phyloP scores from a whole-genome alignment of 129 eudicot species.

The Artemisia annua region DNA sequence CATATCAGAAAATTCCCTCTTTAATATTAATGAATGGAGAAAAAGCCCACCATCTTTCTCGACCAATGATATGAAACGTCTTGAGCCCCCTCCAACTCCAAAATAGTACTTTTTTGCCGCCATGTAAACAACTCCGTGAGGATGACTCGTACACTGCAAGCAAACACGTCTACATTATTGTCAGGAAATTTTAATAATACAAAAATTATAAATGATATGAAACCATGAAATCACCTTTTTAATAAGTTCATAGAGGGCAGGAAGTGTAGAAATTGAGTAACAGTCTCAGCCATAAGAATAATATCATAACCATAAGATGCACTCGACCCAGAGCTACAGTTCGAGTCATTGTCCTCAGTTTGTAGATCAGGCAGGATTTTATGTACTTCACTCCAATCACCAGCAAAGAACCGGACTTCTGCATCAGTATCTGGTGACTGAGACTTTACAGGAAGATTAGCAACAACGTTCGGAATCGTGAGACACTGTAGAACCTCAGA shows the following conservation, averaged over 20 bases:
- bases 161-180: conserved; percentile 1
- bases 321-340: conserved; percentile 17
- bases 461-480: conserved; percentile 67
- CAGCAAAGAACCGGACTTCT: conserved; percentile 63
- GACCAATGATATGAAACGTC: conserved; percentile 78
- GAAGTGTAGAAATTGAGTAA: conserved; percentile 76
- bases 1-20: too few relatives aligned
- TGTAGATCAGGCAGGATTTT: conserved; percentile 39
- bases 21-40: not conserved
- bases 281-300: conserved; percentile 93
- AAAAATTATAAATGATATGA: not conserved
- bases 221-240: conserved; percentile 53
- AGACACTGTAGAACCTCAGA: conserved; percentile 74
- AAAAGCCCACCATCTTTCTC: conserved; percentile 74
- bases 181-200: not conserved
- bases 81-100: conserved; percentile 94
- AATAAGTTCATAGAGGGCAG: conserved; percentile 55
- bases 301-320: conserved; percentile 54
- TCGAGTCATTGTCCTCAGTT: conserved; percentile 12
- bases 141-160: conserved; percentile 57
- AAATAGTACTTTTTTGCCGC: conserved; percentile 97
- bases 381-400: conserved; percentile 69
- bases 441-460: conserved; percentile 43
- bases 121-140: conserved; percentile 85
- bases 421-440: conserved; percentile 19